A percentile compares a stretch with the other conserved stretches of the same genome.
Evolutionary conservation across 192 early-diverging fungal species (phyloP).

Genomic region (Linnemannia zychae): DNA sequence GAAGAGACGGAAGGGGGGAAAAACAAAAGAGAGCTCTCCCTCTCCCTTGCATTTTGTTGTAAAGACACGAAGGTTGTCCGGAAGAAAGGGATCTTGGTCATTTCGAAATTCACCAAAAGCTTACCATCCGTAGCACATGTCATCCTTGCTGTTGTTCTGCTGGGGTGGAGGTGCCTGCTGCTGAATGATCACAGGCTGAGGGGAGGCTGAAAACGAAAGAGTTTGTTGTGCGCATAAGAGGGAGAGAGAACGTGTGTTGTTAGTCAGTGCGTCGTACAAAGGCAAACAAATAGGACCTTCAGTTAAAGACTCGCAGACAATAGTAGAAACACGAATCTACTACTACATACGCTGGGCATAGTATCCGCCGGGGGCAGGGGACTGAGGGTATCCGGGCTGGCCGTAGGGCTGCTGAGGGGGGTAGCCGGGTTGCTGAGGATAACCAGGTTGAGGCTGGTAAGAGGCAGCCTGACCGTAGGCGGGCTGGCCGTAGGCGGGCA

Average conservation of each 20-base stretch:
- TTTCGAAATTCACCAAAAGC: not conserved
- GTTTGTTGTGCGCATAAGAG: not conserved
- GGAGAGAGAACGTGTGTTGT: not conserved
- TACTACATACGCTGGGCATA: constrained; percentile 44
- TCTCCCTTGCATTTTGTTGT: not conserved
- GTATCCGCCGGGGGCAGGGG: constrained; percentile 20
- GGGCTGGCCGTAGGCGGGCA: constrained; percentile 51
- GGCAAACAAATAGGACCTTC: not conserved
- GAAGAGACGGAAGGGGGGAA: not conserved
- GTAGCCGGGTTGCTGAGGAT: constrained; percentile 23
- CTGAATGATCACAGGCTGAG: constrained; percentile 39
- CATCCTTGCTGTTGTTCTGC: constrained; percentile 34
- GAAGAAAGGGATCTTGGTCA: not conserved
- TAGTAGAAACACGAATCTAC: not conserved
- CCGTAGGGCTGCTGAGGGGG: constrained; percentile 16
- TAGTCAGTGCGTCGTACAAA: constrained; percentile 5
- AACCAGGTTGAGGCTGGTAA: constrained; percentile 43
- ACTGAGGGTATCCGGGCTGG: constrained; percentile 37
- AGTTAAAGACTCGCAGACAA: not conserved
- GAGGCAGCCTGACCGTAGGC: constrained; percentile 47
- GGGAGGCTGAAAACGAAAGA: constrained; percentile 9
- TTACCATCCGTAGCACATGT: constrained; percentile 49
- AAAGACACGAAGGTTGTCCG: not conserved
- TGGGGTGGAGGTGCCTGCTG: constrained; percentile 38
- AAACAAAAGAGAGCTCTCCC: not conserved